Conservation (phyloP, 805 yeast species). For the Kazachstania viticola region DNA sequence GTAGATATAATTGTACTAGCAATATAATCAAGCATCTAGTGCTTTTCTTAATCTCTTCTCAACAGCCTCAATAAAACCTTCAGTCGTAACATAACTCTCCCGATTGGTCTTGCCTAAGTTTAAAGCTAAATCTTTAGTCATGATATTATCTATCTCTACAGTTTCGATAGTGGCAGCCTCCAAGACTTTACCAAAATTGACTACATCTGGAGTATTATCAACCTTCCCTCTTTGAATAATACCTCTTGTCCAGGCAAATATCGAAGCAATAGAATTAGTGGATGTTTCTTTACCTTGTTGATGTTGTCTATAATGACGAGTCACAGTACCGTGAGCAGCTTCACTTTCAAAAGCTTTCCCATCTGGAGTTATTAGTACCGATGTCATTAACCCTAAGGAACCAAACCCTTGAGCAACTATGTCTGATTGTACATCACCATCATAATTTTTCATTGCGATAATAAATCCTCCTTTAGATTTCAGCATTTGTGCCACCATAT, state of each 20-base stretch:
- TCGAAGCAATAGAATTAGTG: slow-evolving; percentile 93
- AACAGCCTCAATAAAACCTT: slow-evolving; percentile 80
- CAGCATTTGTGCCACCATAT: slow-evolving; percentile 98
- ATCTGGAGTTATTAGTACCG: slow-evolving; percentile 93
- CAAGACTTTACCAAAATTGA: slow-evolving; percentile 61
- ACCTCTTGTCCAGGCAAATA: slow-evolving; percentile 95
- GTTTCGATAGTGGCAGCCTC: slow-evolving; percentile 83
- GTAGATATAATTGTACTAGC: not conserved
- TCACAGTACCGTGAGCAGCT: slow-evolving; percentile 99
- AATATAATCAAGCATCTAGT: slow-evolving; percentile 3
- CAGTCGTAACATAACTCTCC: slow-evolving; percentile 75
- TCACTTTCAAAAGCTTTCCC: slow-evolving; percentile 92
- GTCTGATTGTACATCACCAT: slow-evolving; percentile 95
- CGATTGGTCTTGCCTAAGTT: slow-evolving; percentile 82
- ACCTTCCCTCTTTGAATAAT: slow-evolving; percentile 83
- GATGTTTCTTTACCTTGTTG: slow-evolving; percentile 96
- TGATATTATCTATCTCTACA: slow-evolving; percentile 69
- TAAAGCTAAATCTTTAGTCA: slow-evolving; percentile 94
- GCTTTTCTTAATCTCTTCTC: slow-evolving; percentile 43
- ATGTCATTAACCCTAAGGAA: slow-evolving; percentile 92
- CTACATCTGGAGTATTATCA: slow-evolving; percentile 78
- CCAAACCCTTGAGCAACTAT: slow-evolving; percentile 98
- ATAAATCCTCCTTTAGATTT: slow-evolving; percentile 91
- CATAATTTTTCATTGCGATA: slow-evolving; percentile 94
- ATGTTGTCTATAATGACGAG: slow-evolving; percentile 91